A percentile compares a stretch with the other conserved stretches of the same genome.
Evolutionary conservation across 2,329 filamentous ascomycete species (phyloP).

Genomic region (Claviceps quebecensis): DNA sequence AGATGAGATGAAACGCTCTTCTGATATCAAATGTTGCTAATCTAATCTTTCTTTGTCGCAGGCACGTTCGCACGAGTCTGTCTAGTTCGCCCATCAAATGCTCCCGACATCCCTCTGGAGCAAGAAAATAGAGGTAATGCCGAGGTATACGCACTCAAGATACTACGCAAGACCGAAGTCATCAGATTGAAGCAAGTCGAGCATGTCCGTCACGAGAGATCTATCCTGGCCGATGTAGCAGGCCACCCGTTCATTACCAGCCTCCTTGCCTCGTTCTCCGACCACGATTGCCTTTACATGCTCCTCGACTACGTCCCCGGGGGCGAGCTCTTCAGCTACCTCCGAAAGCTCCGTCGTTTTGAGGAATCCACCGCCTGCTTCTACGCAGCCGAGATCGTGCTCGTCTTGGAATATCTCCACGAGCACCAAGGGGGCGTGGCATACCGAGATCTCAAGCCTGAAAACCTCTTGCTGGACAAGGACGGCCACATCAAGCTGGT

Average conservation of each 20-base stretch:
- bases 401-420: slow-evolving; percentile 69
- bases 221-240: slow-evolving; percentile 61
- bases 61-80: slow-evolving; percentile 75
- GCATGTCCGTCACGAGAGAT: slow-evolving; percentile 72
- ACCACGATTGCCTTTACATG: slow-evolving; percentile 67
- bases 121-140: slow-evolving; percentile 18
- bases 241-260: slow-evolving; percentile 76
- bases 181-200: slow-evolving; percentile 77
- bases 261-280: slow-evolving; percentile 65
- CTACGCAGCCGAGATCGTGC: slow-evolving; percentile 71
- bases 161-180: slow-evolving; percentile 58
- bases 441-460: slow-evolving; percentile 70
- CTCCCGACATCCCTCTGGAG: slow-evolving; percentile 20
- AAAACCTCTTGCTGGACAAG: slow-evolving; percentile 66
- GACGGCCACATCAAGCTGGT: slow-evolving; percentile 72
- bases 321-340: slow-evolving; percentile 73
- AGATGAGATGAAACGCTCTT: background rate
- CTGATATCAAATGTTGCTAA: background rate
- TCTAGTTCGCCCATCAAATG: slow-evolving; percentile 52
- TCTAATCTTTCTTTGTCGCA: slow-evolving; percentile 13
- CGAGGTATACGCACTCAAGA: slow-evolving; percentile 67
- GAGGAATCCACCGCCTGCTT: slow-evolving; percentile 66
- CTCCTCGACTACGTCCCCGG: slow-evolving; percentile 73
- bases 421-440: slow-evolving; percentile 65
- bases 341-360: slow-evolving; percentile 64